Evolutionary conservation across 768 basidiomycete genomes (phyloP), one percentile per base, ranked within the genome.

Genomic region (Guyanaporus albipodus): DNA sequence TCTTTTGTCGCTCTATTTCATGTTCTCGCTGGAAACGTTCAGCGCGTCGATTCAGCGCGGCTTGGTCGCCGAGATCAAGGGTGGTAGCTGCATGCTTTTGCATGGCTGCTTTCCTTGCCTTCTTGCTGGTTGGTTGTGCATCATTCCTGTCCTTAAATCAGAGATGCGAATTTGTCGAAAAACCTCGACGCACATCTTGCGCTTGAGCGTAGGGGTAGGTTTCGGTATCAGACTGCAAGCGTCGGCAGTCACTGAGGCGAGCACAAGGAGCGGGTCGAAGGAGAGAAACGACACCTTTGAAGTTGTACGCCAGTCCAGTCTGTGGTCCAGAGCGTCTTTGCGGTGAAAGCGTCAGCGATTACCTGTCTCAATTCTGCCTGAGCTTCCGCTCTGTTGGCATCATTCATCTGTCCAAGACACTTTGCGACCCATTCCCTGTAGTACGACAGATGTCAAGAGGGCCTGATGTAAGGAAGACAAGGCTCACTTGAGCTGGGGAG

Each of bases 281-380:
- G 17, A 37, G 22, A 33, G 41, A 45, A 19, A 47, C 42, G 46
- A 44, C 46, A 93, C 94, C 87, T 87, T 73, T 90, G 77, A 45
- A 99, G 74, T 68, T 95, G 87, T 27, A 93, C 79, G 26, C 79
- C 84, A 9, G 77, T 71, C 96, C 96, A 99, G 67, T 98, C 91
- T 47, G 87, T 95, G n/a, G 89, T 87, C 81, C 89, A 87, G 21
- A 98, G 75, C 2, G 86, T 79, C 64, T 88, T 83, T 61, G 82
- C 76, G 52, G 82, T 76, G 71, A 91, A 95, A 68, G 92, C 85
- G 57, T 92, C 82, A 79, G 88, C 86, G 68, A 99, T 96, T 78
- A 92, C 87, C 83, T 89, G 80, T 80, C 92, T 93, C 63, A 99
- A 72, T 75, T 99, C 96, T 50, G 86, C 78, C 62, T 93, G 91